Conservation (phyloP, 1,284 basidiomycete genomes). For the Waitea zeae region DNA sequence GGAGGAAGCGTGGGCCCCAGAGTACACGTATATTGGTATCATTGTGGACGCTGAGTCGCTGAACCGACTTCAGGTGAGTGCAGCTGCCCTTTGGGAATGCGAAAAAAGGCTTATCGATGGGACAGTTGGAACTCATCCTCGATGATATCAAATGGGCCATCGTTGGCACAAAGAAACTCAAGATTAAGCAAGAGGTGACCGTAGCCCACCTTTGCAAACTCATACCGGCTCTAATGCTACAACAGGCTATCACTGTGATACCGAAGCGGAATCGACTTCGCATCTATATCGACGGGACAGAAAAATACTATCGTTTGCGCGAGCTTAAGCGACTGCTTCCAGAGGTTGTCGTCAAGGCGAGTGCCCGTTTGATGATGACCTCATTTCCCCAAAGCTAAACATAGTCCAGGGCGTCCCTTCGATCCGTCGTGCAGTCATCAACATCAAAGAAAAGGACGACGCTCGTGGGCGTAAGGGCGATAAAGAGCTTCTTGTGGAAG, state of each 20-base stretch:
- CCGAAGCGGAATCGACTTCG: slow-evolving; percentile 67
- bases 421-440: slow-evolving; percentile 84
- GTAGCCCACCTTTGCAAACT: slow-evolving; percentile 4
- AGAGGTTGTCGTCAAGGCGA: slow-evolving; percentile 78
- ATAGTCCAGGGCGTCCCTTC: slow-evolving; percentile 60
- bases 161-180: slow-evolving; percentile 77
- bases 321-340: slow-evolving; percentile 71
- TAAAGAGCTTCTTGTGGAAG: slow-evolving; percentile 84
- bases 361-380: slow-evolving; percentile 2
- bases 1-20: slow-evolving; percentile 91
- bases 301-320: slow-evolving; percentile 80
- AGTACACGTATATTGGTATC: slow-evolving; percentile 86
- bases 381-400: neutral
- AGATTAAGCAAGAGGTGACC: slow-evolving; percentile 78
- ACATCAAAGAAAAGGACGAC: slow-evolving; percentile 76
- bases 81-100: neutral
- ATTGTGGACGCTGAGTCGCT: slow-evolving; percentile 88
- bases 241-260: slow-evolving; percentile 56
- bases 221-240: too few species aligned
- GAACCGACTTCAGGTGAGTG: slow-evolving; percentile 70
- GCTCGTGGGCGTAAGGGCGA: slow-evolving; percentile 62
- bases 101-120: neutral
- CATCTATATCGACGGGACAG: slow-evolving; percentile 72
- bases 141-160: slow-evolving; percentile 93
- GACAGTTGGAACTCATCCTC: slow-evolving; percentile 78